Base-by-base conservation (phyloP, 23 red algal species). In the Gracilaria domingensis region DNA sequence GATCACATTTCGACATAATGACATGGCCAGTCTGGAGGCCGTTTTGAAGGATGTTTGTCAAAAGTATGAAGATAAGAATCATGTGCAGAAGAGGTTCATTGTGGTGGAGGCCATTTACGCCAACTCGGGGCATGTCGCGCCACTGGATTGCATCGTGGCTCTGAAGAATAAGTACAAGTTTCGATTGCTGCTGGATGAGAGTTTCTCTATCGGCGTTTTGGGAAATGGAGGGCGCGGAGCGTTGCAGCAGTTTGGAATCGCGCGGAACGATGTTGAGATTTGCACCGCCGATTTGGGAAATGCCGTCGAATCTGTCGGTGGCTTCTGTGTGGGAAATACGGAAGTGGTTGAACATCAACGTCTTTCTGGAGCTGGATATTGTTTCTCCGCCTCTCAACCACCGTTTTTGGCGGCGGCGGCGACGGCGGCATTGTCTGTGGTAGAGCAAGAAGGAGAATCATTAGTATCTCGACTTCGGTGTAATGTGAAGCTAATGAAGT, bases 371-470 rank as follows among this genome's bases (percentile, higher is more conserved):
- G 97, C 97, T 28, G 97, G 97, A 13, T 99, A 99, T 71, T 99
- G 97, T 65, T 99, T 99, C 66, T 96, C 93, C 0, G 97, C 97
- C 9, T 86, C 97, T 34, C 97, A 99, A 70, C 97, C 97, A 21
- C 97, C 97, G 40, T 99, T 91, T 88, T 79, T 99, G 49, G 97
- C 97, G 29, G 90, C 85, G 9, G 97, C 97, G 0, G 88, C 66
- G 6, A 92, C 89, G 14, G 85, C 57, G 28, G 97, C 83, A 2
- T 21, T 95, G 0, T 26, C 88, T 29, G 70, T 94, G 24, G 65
- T 98, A 16, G 33, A 58, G 80, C 79, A 95, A n/a, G 79, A 92
- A 34, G 86, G 82, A 29, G 71, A 87, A 28, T 66, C 76, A 9
- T 84, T 94, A 12, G 53, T 86, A 9, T 35, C 74, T 17, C 82